Conservation (phyloP, 371 early-diverging fungal species). For the Rhizopus microsporus region DNA sequence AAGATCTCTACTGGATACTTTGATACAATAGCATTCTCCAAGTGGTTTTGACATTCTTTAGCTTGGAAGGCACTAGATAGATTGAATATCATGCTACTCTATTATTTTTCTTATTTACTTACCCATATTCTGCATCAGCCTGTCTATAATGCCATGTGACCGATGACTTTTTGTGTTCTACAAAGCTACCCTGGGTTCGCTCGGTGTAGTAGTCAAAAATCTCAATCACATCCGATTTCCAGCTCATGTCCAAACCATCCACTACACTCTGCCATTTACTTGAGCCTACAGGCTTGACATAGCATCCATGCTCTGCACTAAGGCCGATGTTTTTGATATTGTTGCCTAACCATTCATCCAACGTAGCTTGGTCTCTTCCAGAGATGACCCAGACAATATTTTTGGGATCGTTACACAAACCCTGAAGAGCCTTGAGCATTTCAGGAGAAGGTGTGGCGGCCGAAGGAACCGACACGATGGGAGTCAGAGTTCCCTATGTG, state of each 20-base stretch:
- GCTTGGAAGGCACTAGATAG: slow-evolving; percentile 69
- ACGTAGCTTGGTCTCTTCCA: slow-evolving; percentile 80
- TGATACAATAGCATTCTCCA: slow-evolving; percentile 73
- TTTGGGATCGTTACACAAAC: slow-evolving; percentile 67
- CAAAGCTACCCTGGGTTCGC: slow-evolving; percentile 81
- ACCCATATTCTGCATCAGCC: slow-evolving; percentile 83
- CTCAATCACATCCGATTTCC: slow-evolving; percentile 83
- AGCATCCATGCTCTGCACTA: slow-evolving; percentile 72
- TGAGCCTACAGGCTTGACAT: slow-evolving; percentile 46
- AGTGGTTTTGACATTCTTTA: slow-evolving; percentile 85
- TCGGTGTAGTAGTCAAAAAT: slow-evolving; percentile 92
- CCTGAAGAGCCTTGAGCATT: slow-evolving; percentile 63
- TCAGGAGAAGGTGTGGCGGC: slow-evolving; percentile 65
- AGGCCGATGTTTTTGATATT: slow-evolving; percentile 76
- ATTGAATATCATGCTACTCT: slow-evolving; percentile 1
- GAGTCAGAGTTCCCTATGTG: slow-evolving; percentile 75
- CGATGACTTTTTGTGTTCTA: slow-evolving; percentile 83
- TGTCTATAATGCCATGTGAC: slow-evolving; percentile 92
- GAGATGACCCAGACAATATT: slow-evolving; percentile 91
- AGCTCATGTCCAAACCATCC: slow-evolving; percentile 78
- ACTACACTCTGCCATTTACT: slow-evolving; percentile 72
- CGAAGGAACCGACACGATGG: slow-evolving; percentile 70
- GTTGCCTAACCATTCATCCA: slow-evolving; percentile 85
- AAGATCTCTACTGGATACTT: slow-evolving; percentile 91
- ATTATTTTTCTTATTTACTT: slow-evolving; percentile 10